Conservation (phyloP, 352 stramenopile species). For the Phytopythium ostracodes region DNA sequence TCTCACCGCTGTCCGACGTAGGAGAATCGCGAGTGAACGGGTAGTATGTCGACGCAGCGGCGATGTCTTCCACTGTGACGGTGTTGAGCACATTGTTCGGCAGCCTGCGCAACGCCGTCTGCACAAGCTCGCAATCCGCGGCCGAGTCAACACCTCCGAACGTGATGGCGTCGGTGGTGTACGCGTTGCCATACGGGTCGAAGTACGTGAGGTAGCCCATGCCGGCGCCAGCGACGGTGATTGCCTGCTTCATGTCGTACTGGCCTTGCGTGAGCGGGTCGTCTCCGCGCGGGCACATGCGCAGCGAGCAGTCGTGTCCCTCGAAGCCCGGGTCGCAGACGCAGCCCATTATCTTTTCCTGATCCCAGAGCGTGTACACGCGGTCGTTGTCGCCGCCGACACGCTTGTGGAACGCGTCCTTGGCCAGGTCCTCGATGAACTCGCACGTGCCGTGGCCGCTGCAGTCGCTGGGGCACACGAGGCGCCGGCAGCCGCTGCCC, state of each 20-base stretch:
- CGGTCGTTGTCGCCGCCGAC: constrained; percentile 25
- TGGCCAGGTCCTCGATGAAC: constrained; percentile 63
- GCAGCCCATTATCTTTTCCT: constrained; percentile 81
- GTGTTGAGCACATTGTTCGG: constrained; percentile 72
- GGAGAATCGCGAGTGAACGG: constrained; percentile 22
- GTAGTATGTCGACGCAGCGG: constrained; percentile 3
- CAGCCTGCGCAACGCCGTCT: constrained; percentile 35
- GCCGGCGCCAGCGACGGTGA: constrained; percentile 8
- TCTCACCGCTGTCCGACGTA: not conserved
- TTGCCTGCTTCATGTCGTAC: constrained; percentile 52
- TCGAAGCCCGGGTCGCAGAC: constrained; percentile 61
- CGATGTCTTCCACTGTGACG: constrained; percentile 15
- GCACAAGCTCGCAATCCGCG: constrained; percentile 28
- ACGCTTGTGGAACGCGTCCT: constrained; percentile 38
- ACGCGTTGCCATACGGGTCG: constrained; percentile 71
- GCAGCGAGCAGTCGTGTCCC: constrained; percentile 49
- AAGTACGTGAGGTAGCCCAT: constrained; percentile 55
- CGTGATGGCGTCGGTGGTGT: constrained; percentile 32
- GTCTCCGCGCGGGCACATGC: constrained; percentile 53
- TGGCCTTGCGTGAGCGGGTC: constrained; percentile 55
- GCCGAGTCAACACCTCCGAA: not conserved
- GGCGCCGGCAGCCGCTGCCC: constrained; percentile 61
- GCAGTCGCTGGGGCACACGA: constrained; percentile 53
- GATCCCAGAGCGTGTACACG: constrained; percentile 68
- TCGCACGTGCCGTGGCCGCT: constrained; percentile 52